A percentile compares a stretch with the other conserved stretches of the same genome.
Conservation (phyloP, 2,329 filamentous ascomycete species). For the Penicillium griseofulvum region DNA sequence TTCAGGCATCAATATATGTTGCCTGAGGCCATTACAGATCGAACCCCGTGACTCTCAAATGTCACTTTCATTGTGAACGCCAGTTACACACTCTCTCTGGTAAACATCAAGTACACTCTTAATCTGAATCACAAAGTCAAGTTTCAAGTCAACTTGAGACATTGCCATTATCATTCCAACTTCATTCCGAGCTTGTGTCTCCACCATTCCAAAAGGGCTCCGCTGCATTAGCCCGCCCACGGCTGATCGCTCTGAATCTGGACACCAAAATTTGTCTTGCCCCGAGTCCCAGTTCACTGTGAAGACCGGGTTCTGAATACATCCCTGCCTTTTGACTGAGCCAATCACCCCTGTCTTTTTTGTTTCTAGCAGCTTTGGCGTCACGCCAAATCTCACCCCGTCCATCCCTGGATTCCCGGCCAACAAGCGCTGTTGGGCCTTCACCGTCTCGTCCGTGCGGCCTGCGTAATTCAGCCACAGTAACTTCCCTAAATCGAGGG, state of each 20-base stretch:
- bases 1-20: background rate
- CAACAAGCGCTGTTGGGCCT: slow-evolving; percentile 1
- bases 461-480: slow-evolving; percentile 17
- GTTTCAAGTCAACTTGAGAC: background rate
- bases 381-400: background rate
- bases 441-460: slow-evolving; percentile 22
- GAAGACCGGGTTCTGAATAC: slow-evolving; percentile 15
- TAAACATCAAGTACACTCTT: background rate
- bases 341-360: slow-evolving; percentile 20
- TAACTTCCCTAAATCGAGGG: slow-evolving; percentile 9
- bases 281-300: slow-evolving; percentile 14
- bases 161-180: background rate
- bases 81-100: background rate
- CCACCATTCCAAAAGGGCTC: slow-evolving; percentile 24
- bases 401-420: slow-evolving; percentile 23
- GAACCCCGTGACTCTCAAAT: background rate
- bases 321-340: slow-evolving; percentile 14
- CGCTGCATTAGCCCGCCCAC: slow-evolving; percentile 31
- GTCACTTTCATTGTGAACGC: slow-evolving; percentile 1
- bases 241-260: slow-evolving; percentile 30
- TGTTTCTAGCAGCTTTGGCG: slow-evolving; percentile 1
- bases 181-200: slow-evolving; percentile 15
- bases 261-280: slow-evolving; percentile 23
- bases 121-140: background rate
- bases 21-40: background rate